Percentiles rank a stretch among this genome's conserved stretches.
Evolutionary conservation across 2,329 filamentous ascomycete species (phyloP).

Genomic region (Macrophomina pseudophaseolina): DNA sequence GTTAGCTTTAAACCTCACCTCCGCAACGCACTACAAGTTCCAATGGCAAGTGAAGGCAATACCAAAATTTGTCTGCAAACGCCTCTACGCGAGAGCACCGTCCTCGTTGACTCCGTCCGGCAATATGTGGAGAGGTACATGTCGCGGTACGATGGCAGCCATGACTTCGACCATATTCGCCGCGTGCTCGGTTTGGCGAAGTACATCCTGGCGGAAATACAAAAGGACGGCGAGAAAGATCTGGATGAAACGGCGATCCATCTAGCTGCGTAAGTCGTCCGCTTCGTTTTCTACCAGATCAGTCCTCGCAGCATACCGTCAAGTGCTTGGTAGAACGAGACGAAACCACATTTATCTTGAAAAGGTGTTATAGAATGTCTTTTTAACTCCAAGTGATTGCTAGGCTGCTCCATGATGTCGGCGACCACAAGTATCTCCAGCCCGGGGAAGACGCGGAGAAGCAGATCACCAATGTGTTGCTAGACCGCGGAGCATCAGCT

Average conservation of each 20-base stretch:
- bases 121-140: constrained; percentile 43
- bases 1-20: no score
- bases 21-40: neutral
- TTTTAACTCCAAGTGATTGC: neutral
- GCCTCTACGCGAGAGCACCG: constrained; percentile 27
- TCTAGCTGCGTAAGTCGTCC: constrained; percentile 60
- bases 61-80: constrained; percentile 53
- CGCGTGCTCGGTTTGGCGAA: constrained; percentile 78
- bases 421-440: constrained; percentile 77
- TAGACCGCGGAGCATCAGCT: constrained; percentile 60
- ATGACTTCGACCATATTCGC: constrained; percentile 84
- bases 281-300: neutral
- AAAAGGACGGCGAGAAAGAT: constrained; percentile 36
- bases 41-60: constrained; percentile 57
- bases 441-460: constrained; percentile 63
- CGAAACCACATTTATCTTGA: no score
- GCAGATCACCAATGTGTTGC: constrained; percentile 61
- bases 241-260: constrained; percentile 65
- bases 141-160: constrained; percentile 63
- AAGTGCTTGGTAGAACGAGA: no score
- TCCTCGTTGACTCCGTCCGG: constrained; percentile 39
- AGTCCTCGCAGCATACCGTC: neutral
- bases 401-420: constrained; percentile 79
- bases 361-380: no score
- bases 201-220: constrained; percentile 63